Evolutionary conservation across 306 rosid species (phyloP), one percentile per base, ranked within the genome.

Genomic region (Cicer chorassanicum): DNA sequence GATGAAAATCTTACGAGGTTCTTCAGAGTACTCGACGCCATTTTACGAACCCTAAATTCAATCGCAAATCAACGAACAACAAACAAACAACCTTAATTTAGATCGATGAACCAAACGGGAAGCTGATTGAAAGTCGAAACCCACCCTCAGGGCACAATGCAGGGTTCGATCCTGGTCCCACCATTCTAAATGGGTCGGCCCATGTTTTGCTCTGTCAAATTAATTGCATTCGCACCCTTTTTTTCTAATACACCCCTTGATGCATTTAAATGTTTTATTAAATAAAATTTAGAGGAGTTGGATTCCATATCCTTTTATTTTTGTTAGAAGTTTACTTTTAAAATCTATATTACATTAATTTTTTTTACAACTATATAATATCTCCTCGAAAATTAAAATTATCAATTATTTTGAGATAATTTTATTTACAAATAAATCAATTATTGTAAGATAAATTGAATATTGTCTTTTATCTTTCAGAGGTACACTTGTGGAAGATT

Each of bases 1-100:
- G 92, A 79, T 1, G 81, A 70, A n/a, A 91, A 81, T 80, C 53
- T 82, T n/a, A 87, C 64, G 57, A 94, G 84, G 40, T 70, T 78
- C 83, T 84, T 94, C 84, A 94, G 76, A 54, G 86, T 55, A 77
- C 88, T 91, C 73, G 89, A 87, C 55, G 97, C 97, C 98, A 94
- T 91, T 57, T 72, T 55, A 60, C 55, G 36, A 55, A 85, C 70
- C 65, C 46, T 48, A 48, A 9, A 7, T 50, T 54, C 46, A 53
- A 68, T 59, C 80, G 9, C 41, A 21, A 46, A 74, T 74, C 16
- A 55, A 65, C 12, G 24, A 60, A 34, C 36, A 29, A 29, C 34
- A 3, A 36, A 49, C 1, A 29, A 34, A 49, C 6, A 40, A 1
- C 10, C 19, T 43, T 13, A 39, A 74, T 56, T 80, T 72, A 50